Evolutionary conservation across 2,329 filamentous ascomycete species (phyloP).

Genomic region (Fusarium nisikadoi): DNA sequence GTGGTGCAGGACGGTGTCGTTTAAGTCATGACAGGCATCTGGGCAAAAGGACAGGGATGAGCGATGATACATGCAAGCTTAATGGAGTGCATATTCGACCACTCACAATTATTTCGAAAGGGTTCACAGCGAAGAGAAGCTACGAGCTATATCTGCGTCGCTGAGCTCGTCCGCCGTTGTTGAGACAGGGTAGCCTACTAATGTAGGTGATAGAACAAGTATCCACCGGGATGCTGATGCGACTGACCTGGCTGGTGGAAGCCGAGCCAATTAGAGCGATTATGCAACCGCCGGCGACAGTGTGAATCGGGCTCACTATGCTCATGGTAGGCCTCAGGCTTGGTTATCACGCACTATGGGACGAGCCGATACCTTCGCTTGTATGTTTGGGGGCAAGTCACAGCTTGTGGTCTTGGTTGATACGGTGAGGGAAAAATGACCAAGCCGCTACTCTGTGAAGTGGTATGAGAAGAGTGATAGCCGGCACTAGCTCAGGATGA

Average conservation of each 20-base stretch:
- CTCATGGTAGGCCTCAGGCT: conserved; percentile 27
- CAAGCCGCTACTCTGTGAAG: conserved; percentile 8
- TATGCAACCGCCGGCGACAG: conserved; percentile 26
- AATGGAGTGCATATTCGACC: conserved; percentile 25
- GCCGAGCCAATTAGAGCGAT: conserved; percentile 25
- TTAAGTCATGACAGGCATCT: neutral
- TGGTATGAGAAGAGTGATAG: conserved; percentile 24
- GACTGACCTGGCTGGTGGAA: conserved; percentile 2
- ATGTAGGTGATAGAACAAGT: neutral
- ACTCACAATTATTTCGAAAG: conserved; percentile 12
- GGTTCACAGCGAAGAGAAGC: neutral
- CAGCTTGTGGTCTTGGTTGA: conserved; percentile 8
- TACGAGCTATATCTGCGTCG: neutral
- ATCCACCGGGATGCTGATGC: conserved; percentile 24
- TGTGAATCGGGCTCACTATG: conserved; percentile 5
- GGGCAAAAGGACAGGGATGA: conserved; percentile 2
- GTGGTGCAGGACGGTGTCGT: neutral
- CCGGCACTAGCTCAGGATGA: conserved; percentile 10
- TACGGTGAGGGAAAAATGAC: conserved; percentile 21
- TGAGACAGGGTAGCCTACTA: neutral
- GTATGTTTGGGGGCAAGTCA: conserved; percentile 33
- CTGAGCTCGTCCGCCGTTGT: neutral
- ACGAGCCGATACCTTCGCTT: conserved; percentile 34
- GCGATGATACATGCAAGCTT: conserved; percentile 18
- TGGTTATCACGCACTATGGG: conserved; percentile 37